Conservation (phyloP, 148 eudicot species). For the Persicaria maculosa region DNA sequence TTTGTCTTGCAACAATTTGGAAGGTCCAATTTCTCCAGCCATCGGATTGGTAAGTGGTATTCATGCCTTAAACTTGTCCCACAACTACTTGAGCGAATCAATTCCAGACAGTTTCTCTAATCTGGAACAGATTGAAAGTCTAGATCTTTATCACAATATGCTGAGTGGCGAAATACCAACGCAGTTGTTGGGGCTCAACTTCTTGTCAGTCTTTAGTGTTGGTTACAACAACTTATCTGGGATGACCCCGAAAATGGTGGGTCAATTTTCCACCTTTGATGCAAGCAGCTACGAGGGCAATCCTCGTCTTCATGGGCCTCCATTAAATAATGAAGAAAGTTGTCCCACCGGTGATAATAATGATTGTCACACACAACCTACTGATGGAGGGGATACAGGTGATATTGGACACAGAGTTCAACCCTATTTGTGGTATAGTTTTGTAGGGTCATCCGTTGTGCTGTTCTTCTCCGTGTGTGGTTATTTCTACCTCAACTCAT, state of each 20-base stretch:
- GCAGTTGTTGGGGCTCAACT: neutral
- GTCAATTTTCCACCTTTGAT: conserved; percentile 15
- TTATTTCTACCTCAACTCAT: neutral
- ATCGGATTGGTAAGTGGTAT: conserved; percentile 15
- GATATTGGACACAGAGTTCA: neutral
- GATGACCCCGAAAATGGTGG: neutral
- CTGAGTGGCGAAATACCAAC: conserved; percentile 11
- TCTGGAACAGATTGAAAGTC: neutral
- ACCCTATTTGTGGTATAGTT: neutral
- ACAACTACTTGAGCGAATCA: conserved; percentile 16
- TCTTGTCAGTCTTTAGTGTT: conserved; percentile 10
- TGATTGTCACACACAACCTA: neutral
- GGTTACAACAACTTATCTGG: conserved; percentile 10
- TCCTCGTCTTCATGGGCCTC: conserved; percentile 12
- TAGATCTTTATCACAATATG: conserved; percentile 6
- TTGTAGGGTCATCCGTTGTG: neutral
- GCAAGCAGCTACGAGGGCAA: conserved; percentile 16
- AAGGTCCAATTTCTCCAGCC: conserved; percentile 9
- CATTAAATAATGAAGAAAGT: neutral
- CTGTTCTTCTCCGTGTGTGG: neutral
- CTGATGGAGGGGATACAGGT: neutral
- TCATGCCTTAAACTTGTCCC: conserved; percentile 16
- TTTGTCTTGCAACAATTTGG: conserved; percentile 12
- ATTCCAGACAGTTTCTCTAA: conserved; percentile 16
- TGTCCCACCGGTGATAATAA: neutral